Conservation (phyloP, 352 stramenopile species). For the Globisporangium spinosum region DNA sequence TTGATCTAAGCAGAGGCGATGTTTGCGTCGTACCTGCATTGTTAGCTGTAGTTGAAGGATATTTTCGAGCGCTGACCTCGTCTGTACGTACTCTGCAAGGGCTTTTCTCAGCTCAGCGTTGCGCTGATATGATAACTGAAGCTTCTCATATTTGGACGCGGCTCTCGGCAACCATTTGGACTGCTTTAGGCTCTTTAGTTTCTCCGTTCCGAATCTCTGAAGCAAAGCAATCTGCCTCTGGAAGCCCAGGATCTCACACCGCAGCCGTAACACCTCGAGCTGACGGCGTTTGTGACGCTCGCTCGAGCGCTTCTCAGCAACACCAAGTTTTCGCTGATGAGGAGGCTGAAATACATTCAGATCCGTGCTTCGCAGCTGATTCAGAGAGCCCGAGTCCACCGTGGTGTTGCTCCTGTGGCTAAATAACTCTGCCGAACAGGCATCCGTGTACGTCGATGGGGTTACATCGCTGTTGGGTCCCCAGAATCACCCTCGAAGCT, state of each 20-base stretch:
- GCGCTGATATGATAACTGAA: background rate
- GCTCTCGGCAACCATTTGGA: background rate
- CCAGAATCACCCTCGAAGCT: background rate
- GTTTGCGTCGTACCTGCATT: background rate
- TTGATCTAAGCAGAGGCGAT: background rate
- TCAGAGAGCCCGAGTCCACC: too few species aligned
- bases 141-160: conserved; percentile 1
- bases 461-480: background rate
- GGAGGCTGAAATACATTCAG: too few species aligned
- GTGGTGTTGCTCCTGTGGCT: too few species aligned
- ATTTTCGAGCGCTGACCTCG: background rate
- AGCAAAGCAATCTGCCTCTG: background rate
- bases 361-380: too few species aligned
- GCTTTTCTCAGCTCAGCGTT: conserved; percentile 6
- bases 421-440: too few species aligned
- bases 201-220: background rate
- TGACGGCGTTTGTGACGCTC: too few species aligned
- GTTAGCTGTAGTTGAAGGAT: conserved; percentile 6
- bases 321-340: too few species aligned
- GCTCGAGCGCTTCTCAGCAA: too few species aligned
- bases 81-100: background rate
- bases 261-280: background rate
- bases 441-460: background rate
- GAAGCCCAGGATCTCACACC: background rate
- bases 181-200: background rate